Percentiles rank a stretch among this genome's conserved stretches.
Evolutionary conservation across 371 early-diverging fungal species (phyloP).

Genomic region (Mucor circinelloides): DNA sequence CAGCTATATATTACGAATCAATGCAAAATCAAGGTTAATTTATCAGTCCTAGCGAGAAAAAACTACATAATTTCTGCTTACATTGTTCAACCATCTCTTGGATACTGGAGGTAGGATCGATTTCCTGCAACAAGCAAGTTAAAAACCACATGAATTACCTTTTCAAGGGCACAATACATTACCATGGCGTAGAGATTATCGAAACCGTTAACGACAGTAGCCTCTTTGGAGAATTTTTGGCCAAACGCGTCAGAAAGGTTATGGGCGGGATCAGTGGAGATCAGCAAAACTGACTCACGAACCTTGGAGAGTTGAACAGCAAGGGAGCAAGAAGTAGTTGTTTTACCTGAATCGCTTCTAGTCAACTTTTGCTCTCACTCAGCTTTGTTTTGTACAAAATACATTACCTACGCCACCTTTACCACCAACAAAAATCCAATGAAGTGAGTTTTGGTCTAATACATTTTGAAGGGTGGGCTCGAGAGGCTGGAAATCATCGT

Average conservation of each 20-base stretch:
- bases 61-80: conserved; percentile 30
- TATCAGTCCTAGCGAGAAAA: background rate
- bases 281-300: conserved; percentile 93
- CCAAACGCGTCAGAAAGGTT: conserved; percentile 98
- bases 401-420: conserved; percentile 96
- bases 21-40: background rate
- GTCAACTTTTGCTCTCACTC: conserved; percentile 28
- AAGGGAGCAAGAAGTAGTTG: conserved; percentile 76
- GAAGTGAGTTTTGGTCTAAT: conserved; percentile 90
- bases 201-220: conserved; percentile 94
- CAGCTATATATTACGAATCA: conserved; percentile 50
- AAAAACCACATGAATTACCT: background rate
- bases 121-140: conserved; percentile 71
- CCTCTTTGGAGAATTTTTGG: conserved; percentile 97
- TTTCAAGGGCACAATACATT: background rate
- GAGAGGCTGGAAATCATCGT: conserved; percentile 67
- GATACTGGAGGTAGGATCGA: conserved; percentile 95
- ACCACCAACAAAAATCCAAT: conserved; percentile 99
- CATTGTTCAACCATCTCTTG: conserved; percentile 96
- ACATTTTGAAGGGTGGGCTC: conserved; percentile 92
- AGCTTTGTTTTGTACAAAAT: background rate
- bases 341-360: conserved; percentile 54
- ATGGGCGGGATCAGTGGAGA: conserved; percentile 99
- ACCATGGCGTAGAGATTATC: conserved; percentile 96
- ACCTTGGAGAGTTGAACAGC: conserved; percentile 92